Base-by-base conservation (phyloP, 75 land plant species). In the Sequoia sempervirens region DNA sequence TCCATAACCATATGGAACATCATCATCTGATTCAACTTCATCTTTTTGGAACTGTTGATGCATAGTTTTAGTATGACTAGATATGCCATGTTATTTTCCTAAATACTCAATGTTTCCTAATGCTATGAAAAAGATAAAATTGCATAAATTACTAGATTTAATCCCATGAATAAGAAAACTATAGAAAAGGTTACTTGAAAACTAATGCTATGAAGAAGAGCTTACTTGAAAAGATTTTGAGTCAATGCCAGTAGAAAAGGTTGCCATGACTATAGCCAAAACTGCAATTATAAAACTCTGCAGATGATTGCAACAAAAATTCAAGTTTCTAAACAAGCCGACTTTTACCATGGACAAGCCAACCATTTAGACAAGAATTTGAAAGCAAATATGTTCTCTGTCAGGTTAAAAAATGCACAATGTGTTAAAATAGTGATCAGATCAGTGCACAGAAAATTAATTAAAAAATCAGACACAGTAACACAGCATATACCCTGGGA, bases 241-340 rank as follows among this genome's bases (percentile, higher is more conserved):
- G 47, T 97, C 99, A 36, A 95, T 90, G 58, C 99, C 99, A 17
- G 99, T 93, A 20, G 99, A 92, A 85, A 96, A 96, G n/a, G 98
- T 97, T 81, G 98, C 95, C 20, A 97, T 89, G 1, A 93, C 94
- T 23, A 97, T 94, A 5, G 92, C 95, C 69, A 91, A 83, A 37
- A 97, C 70, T 14, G 96, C 99, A 87, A 97, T 88, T 5, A 92
- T 38, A 83, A 97, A 97, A 88, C 99, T 94, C 99, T 97, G 96
- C 72, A 79, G 56, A n/a, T 36, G 50, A 30, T 85, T 32, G 30
- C 36, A 61, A 43, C 47, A 17, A 26, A 30, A n/a, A n/a, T 75
- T 38, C 26, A 56, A 40, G 26, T 72, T 75, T 68, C 43, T 72
- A 72, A 66, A 53, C n/a, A 53, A 10, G 79, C 37, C 13, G 41